Conservation (phyloP, 495 filamentous ascomycete genomes). For the Halenospora varia region DNA sequence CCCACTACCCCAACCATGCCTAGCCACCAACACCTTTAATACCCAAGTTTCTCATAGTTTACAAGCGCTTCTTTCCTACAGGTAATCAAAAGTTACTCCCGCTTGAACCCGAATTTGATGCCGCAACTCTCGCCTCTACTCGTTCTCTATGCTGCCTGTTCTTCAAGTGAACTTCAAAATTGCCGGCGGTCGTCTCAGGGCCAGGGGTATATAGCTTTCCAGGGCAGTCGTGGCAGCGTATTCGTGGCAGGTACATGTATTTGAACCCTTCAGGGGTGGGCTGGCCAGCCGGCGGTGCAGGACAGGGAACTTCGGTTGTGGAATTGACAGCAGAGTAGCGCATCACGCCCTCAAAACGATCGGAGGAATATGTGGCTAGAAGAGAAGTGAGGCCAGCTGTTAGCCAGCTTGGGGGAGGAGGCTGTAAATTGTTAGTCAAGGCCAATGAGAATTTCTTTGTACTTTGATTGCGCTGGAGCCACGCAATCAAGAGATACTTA, state of each 20-base stretch:
- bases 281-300: slow-evolving; percentile 43
- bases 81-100: too few species aligned
- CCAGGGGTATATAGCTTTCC: slow-evolving; percentile 90
- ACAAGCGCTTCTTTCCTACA: too few species aligned
- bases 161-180: slow-evolving; percentile 86
- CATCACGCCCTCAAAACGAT: slow-evolving; percentile 84
- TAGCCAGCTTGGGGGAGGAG: slow-evolving; percentile 81
- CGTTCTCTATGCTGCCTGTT: slow-evolving; percentile 73
- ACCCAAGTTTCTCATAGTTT: too few species aligned
- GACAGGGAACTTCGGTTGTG: slow-evolving; percentile 52
- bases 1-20: too few species aligned
- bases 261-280: slow-evolving; percentile 52
- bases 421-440: slow-evolving; percentile 49
- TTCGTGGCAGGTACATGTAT: slow-evolving; percentile 76
- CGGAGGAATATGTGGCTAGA: slow-evolving; percentile 59
- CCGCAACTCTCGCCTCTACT: slow-evolving; percentile 53
- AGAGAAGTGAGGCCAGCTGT: slow-evolving; percentile 57
- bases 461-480: slow-evolving; percentile 3
- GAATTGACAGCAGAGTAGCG: slow-evolving; percentile 73
- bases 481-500: slow-evolving; percentile 38
- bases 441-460: too few species aligned
- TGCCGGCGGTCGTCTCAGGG: slow-evolving; percentile 76
- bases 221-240: slow-evolving; percentile 86
- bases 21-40: too few species aligned
- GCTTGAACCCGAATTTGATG: neutral